A percentile compares a stretch with the other conserved stretches of the same genome.
These are phyloP conservation scores for Plectosphaerella cucumerina DNA, from an alignment of 2,329 filamentous ascomycete genomes.

Conservation along the genomic window DNA sequence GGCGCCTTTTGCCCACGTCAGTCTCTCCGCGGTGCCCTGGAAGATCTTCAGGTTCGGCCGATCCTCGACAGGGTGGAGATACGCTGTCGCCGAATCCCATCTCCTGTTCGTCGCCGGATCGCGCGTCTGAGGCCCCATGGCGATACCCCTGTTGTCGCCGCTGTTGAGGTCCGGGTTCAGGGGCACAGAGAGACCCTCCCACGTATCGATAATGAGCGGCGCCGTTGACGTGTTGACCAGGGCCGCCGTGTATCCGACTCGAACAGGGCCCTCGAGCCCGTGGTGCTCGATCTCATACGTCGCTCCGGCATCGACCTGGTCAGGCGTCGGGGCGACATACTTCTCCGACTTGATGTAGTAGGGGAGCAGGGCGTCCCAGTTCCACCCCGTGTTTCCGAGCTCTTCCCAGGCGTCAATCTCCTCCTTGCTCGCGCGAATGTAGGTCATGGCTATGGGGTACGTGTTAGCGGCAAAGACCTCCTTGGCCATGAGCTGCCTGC, in stretches of 20 bases:
- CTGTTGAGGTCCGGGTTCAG: conserved; percentile 32
- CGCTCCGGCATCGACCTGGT: conserved; percentile 28
- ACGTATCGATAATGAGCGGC: conserved; percentile 22
- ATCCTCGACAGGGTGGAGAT: conserved; percentile 30
- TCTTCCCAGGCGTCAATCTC: conserved; percentile 39
- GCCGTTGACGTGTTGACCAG: conserved; percentile 29
- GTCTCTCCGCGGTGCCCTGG: conserved; percentile 28
- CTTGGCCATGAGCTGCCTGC: conserved; percentile 1
- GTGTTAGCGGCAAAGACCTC: conserved; percentile 3
- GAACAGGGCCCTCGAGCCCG: conserved; percentile 27
- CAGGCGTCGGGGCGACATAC: conserved; percentile 25
- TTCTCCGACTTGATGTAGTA: conserved; percentile 41
- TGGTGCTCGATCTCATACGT: conserved; percentile 28
- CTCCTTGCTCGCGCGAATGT: conserved; percentile 35
- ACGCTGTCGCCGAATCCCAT: conserved; percentile 36
- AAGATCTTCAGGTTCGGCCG: conserved; percentile 33
- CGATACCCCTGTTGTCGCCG: conserved; percentile 32
- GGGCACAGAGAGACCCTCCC: conserved; percentile 24
- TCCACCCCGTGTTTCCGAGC: conserved; percentile 39
- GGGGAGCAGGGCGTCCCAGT: conserved; percentile 37
- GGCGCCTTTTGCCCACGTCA: conserved; percentile 20
- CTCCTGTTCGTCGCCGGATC: conserved; percentile 30
- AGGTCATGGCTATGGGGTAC: conserved; percentile 34
- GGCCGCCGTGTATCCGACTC: conserved; percentile 28
- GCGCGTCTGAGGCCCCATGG: conserved; percentile 32